phyloP scores from a whole-genome alignment of 1,284 basidiomycete genomes.

The Marasmius fiardii region DNA sequence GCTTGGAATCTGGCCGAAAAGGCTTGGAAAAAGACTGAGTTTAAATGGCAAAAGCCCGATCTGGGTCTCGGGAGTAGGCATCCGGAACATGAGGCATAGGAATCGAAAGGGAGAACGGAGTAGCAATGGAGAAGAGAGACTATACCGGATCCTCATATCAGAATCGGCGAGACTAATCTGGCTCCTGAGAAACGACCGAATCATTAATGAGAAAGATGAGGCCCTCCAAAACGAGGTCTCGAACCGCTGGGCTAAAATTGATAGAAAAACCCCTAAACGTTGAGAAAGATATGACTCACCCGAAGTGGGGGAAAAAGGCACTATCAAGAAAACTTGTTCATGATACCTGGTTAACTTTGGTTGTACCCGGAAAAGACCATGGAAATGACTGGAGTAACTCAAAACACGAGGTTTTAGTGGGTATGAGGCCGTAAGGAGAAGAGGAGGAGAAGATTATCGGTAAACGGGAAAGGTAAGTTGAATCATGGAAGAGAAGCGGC shows the following conservation, averaged over 20 bases:
- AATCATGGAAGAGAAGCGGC: not conserved
- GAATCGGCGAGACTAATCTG: conserved; percentile 1
- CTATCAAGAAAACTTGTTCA: not conserved
- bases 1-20: no score
- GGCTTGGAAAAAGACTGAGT: no score
- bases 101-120: no score
- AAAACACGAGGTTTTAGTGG: not conserved
- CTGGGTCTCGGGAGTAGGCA: no score
- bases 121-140: not conserved
- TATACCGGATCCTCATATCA: conserved; percentile 1
- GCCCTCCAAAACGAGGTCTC: not conserved
- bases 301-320: not conserved
- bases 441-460: not conserved
- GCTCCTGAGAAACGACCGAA: conserved; percentile 4
- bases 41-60: no score
- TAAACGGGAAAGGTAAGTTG: not conserved
- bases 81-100: no score
- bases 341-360: not conserved
- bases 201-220: not conserved
- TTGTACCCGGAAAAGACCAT: not conserved
- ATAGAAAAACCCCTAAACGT: not conserved
- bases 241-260: no score
- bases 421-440: not conserved
- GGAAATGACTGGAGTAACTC: not conserved
- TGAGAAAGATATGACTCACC: not conserved